Evolutionary conservation across 2,329 filamentous ascomycete species (phyloP).

Genomic region (Cryphonectria japonica): DNA sequence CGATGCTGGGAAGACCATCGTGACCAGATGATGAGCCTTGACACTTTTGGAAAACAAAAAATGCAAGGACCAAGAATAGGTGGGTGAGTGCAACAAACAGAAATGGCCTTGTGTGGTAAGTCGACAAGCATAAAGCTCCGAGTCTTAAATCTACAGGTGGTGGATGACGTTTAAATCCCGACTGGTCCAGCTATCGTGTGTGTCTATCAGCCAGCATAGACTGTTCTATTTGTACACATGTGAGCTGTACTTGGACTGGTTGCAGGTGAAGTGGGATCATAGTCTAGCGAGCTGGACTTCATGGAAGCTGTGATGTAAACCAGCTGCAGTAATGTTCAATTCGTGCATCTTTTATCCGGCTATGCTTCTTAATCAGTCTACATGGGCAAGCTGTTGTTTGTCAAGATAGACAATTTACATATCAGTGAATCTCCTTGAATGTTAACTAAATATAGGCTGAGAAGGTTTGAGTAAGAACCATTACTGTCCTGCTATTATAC

Average conservation of each 20-base stretch:
- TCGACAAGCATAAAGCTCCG: not conserved
- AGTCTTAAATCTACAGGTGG: not conserved
- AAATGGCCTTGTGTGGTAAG: not conserved
- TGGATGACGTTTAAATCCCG: not conserved
- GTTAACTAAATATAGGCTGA: too few species aligned
- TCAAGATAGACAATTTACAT: not conserved
- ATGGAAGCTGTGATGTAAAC: too few species aligned
- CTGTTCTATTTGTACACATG: slow-evolving; percentile 23
- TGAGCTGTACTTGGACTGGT: slow-evolving; percentile 5
- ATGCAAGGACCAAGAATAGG: not conserved
- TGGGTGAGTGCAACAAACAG: too few species aligned
- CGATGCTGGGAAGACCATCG: slow-evolving; percentile 4
- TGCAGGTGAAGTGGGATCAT: not conserved
- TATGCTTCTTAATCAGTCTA: slow-evolving; percentile 10
- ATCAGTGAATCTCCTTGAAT: not conserved
- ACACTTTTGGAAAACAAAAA: slow-evolving; percentile 8
- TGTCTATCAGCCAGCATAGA: not conserved
- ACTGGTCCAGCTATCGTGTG: slow-evolving; percentile 3
- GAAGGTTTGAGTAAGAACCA: too few species aligned
- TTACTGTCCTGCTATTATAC: too few species aligned
- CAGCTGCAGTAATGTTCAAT: not conserved
- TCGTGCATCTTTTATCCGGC: not conserved
- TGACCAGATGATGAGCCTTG: not conserved
- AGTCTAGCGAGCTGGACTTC: not conserved
- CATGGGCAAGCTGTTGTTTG: not conserved